Conservation (phyloP, 441 rosid species). For the Metrosideros polymorpha region DNA sequence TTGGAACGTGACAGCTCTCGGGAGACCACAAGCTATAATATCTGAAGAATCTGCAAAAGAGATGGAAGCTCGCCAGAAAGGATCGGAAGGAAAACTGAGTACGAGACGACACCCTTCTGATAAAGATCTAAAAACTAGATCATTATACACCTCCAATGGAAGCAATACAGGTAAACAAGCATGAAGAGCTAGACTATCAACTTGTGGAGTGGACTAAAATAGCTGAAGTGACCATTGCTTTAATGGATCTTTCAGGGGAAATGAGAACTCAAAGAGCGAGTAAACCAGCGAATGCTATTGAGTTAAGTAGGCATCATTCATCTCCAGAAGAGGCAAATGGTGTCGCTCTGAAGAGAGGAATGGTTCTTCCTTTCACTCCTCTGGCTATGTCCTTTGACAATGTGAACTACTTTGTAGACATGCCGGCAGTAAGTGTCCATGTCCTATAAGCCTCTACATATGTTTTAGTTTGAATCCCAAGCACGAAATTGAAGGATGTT, state of each 20-base stretch:
- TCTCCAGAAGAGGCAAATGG: constrained; percentile 22
- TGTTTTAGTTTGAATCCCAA: neutral
- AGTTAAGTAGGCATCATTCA: constrained; percentile 18
- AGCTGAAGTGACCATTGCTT: neutral
- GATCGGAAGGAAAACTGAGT: constrained; percentile 17
- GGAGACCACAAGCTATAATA: constrained; percentile 60
- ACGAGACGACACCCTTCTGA: constrained; percentile 15
- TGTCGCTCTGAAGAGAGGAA: constrained; percentile 58
- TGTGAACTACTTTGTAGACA: constrained; percentile 74
- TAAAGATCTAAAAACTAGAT: constrained; percentile 12
- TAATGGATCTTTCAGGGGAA: constrained; percentile 32
- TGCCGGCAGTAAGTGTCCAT: constrained; percentile 67
- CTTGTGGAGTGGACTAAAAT: neutral
- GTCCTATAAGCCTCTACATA: neutral
- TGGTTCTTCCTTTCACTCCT: constrained; percentile 91
- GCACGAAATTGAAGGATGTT: neutral
- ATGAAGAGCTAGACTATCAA: neutral
- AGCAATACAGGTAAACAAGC: constrained; percentile 37
- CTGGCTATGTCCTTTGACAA: constrained; percentile 74
- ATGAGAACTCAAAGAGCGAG: constrained; percentile 36
- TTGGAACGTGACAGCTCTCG: constrained; percentile 33
- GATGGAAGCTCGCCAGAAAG: constrained; percentile 16
- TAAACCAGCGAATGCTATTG: constrained; percentile 15
- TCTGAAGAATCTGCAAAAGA: constrained; percentile 47
- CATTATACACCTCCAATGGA: constrained; percentile 28